phyloP scores from a whole-genome alignment of 129 eudicot genomes.

The Lactuca saligna region DNA sequence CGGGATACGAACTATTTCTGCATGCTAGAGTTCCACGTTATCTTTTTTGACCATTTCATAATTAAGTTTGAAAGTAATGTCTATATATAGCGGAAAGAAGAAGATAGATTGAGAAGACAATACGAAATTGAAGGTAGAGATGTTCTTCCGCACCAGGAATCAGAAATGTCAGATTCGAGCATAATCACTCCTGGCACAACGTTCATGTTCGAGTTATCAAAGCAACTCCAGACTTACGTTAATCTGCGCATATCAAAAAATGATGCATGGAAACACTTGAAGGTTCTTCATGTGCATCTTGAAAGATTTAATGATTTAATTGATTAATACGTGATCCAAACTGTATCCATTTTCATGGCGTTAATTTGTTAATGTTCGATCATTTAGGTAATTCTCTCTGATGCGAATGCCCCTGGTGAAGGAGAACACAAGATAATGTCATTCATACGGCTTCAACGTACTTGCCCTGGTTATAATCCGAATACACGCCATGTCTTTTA shows the following conservation, averaged over 20 bases:
- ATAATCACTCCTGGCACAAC: constrained; percentile 61
- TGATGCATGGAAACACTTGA: constrained; percentile 42
- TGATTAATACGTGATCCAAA: neutral
- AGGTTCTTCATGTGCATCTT: constrained; percentile 22
- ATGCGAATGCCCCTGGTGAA: constrained; percentile 63
- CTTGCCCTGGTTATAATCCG: constrained; percentile 37
- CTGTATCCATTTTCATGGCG: neutral
- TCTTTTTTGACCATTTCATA: no score
- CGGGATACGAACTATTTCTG: neutral
- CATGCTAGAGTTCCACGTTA: no score
- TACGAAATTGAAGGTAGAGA: constrained; percentile 42
- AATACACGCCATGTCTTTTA: constrained; percentile 61
- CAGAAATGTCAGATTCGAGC: constrained; percentile 50
- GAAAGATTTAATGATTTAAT: neutral
- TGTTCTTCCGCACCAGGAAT: constrained; percentile 36
- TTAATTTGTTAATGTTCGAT: neutral
- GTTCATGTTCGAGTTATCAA: constrained; percentile 48
- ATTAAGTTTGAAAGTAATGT: neutral
- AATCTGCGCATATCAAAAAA: constrained; percentile 21
- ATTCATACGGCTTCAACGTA: constrained; percentile 53
- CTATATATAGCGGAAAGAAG: constrained; percentile 41
- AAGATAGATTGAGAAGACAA: constrained; percentile 31
- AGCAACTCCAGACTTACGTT: constrained; percentile 42
- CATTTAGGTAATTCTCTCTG: constrained; percentile 52
- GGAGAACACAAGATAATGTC: constrained; percentile 73